Conservation (phyloP, 202 grass and related monocot genomes). For the Zoysia matrella region DNA sequence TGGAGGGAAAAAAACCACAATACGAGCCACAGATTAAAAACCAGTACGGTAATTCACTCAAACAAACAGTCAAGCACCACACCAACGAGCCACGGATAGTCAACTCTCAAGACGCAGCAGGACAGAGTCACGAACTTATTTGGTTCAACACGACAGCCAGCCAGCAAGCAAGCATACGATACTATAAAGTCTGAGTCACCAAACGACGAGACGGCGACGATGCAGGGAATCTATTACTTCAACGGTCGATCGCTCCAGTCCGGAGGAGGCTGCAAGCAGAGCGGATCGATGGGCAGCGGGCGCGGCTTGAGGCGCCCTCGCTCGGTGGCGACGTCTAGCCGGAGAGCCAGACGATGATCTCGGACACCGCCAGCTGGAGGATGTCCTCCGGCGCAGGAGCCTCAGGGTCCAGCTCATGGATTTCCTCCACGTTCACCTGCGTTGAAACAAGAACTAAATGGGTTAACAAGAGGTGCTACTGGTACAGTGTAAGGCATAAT, state of each 20-base stretch:
- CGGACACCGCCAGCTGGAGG: constrained; percentile 61
- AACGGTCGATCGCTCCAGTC: neutral
- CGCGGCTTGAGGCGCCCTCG: neutral
- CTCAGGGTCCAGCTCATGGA: neutral
- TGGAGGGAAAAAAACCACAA: no score
- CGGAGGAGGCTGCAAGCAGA: neutral
- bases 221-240: neutral
- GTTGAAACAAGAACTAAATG: neutral
- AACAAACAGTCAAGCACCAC: no score
- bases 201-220: no score
- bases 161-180: no score
- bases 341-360: constrained; percentile 70
- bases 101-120: no score
- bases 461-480: neutral
- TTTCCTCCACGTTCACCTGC: neutral
- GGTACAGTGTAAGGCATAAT: neutral
- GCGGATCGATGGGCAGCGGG: neutral
- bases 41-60: no score
- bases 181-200: no score
- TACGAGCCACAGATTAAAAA: no score
- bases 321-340: neutral
- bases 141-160: no score
- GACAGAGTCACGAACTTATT: no score
- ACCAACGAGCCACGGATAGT: no score
- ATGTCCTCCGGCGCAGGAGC: constrained; percentile 39